Evolutionary conservation across 371 early-diverging fungal genomes (phyloP).

Genomic region (Mortierella sp.): DNA sequence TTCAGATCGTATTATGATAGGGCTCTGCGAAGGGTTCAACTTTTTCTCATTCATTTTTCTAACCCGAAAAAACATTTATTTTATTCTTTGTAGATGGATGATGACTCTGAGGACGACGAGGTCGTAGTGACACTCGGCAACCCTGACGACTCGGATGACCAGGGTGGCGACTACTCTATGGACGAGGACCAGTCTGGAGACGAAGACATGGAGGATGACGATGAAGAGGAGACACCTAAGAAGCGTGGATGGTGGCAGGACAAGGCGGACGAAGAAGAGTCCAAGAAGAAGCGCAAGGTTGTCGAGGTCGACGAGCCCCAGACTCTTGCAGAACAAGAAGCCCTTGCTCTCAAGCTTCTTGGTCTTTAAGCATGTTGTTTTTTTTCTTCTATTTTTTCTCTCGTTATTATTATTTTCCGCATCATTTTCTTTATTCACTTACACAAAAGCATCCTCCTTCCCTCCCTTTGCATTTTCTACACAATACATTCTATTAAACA

Average conservation of each 20-base stretch:
- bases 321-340: slow-evolving; percentile 78
- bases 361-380: slow-evolving; percentile 30
- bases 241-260: slow-evolving; percentile 56
- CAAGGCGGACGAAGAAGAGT: slow-evolving; percentile 59
- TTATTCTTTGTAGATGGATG: slow-evolving; percentile 16
- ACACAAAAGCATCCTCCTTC: background rate
- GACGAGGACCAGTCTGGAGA: slow-evolving; percentile 41
- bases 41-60: background rate
- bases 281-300: slow-evolving; percentile 68
- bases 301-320: slow-evolving; percentile 74
- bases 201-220: slow-evolving; percentile 51
- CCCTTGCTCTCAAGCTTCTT: slow-evolving; percentile 70
- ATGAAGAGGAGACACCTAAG: slow-evolving; percentile 53
- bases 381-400: background rate
- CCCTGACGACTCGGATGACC: slow-evolving; percentile 42
- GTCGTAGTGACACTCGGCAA: slow-evolving; percentile 49
- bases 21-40: background rate
- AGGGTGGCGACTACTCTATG: slow-evolving; percentile 21
- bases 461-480: background rate
- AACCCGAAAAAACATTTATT: background rate
- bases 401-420: background rate
- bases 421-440: background rate
- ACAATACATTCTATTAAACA: background rate
- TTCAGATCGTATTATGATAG: background rate
- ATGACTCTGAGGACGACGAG: slow-evolving; percentile 41